Base-by-base conservation (phyloP, 805 yeast species). In the Candida germanica region DNA sequence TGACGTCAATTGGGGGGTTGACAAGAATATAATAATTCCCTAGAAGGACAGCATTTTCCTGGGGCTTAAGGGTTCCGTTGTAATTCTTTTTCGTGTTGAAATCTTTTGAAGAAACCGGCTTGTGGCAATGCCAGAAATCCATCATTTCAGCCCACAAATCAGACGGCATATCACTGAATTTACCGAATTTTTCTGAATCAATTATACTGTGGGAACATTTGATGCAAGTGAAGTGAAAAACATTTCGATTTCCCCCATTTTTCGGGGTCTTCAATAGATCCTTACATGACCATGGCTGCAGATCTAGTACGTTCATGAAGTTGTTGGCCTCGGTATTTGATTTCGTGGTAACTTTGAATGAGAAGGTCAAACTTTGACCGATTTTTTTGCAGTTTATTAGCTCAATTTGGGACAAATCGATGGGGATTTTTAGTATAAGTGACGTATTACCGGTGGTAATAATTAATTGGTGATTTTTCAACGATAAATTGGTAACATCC, bases 81-180 rank as follows among this genome's bases (percentile, higher is more conserved):
- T 70, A 63, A 27, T 53, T 47, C 40, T 58, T 55, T 4, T 18
- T n/a, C 6, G 35, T 38, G 14, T 49, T 33, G 12, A 49, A 43
- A 28, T 50, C 51, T 31, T 52, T 41, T n/a, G 42, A 47, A 17
- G 40, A 41, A 27, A 59, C 56, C 0, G 94, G 94, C 49, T 83
- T 83, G 53, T 91, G 97, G 54, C 98, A 91, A 56, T 91, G 97
- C 98, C 98, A 91, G 46, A 83, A 84, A 39, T 91, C 98, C 95
- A 91, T 83, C 73, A 93, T 64, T 54, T 91, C 98, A 10, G 83
- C 78, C 98, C 98, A 91, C 32, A 77, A 66, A 51, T 88, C 97
- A 1, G 95, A 83, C 0, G 98, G 98, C 80, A 91, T 75, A 25
- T 85, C 85, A 35, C 60, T 51, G 29, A 78, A 59, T 10, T 52